phyloP scores from a whole-genome alignment of 257 asterid species.

The Galeopsis tetrahit region DNA sequence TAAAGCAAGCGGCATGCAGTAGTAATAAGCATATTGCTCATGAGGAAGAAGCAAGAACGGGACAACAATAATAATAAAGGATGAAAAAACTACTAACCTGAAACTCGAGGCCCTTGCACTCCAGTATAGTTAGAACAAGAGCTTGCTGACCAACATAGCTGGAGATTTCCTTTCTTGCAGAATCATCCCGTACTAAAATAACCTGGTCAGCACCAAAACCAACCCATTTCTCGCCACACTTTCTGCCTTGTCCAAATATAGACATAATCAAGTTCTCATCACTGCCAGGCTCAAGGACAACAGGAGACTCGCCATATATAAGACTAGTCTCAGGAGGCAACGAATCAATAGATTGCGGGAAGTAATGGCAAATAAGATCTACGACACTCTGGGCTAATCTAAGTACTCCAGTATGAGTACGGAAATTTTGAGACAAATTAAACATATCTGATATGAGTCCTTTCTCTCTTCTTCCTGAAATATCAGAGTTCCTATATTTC shows the following conservation, averaged over 20 bases:
- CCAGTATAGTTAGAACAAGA: constrained; percentile 58
- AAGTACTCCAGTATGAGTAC: constrained; percentile 71
- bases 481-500: constrained; percentile 32
- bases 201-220: constrained; percentile 78
- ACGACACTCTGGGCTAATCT: constrained; percentile 66
- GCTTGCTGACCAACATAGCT: constrained; percentile 56
- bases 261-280: constrained; percentile 54
- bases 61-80: background rate
- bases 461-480: constrained; percentile 43
- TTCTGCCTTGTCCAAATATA: constrained; percentile 52
- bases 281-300: constrained; percentile 55
- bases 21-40: too few species aligned
- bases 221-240: constrained; percentile 42
- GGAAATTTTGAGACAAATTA: constrained; percentile 60
- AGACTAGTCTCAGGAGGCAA: constrained; percentile 62
- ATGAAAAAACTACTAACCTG: constrained; percentile 41
- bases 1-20: too few species aligned
- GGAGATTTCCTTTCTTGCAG: constrained; percentile 44
- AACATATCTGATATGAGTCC: constrained; percentile 52
- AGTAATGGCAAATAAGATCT: constrained; percentile 56
- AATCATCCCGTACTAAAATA: constrained; percentile 63
- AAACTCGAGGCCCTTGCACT: constrained; percentile 78
- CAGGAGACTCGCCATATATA: constrained; percentile 66
- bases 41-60: too few species aligned
- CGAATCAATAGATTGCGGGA: constrained; percentile 56